Evolutionary conservation across 345 rosid genomes (phyloP).

Genomic region (Punica granatum): DNA sequence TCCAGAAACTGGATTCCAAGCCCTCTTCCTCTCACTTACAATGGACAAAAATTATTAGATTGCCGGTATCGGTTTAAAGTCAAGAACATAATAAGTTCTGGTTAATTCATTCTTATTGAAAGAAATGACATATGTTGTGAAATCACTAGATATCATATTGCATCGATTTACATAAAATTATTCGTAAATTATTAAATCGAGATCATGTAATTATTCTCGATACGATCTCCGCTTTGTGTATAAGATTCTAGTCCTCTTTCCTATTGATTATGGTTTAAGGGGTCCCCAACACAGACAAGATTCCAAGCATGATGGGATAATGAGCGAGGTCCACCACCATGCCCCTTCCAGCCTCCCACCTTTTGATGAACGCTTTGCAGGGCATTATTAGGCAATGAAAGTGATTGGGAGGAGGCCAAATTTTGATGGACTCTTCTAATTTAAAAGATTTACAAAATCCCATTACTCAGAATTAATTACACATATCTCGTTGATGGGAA

Average conservation of each 20-base stretch:
- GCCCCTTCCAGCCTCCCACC: no score
- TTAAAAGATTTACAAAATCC: not conserved
- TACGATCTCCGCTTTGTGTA: no score
- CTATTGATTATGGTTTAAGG: not conserved
- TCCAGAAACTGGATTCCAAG: not conserved
- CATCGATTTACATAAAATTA: no score
- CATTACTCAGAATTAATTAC: not conserved
- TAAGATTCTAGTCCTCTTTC: not conserved
- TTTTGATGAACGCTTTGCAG: not conserved
- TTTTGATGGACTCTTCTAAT: not conserved
- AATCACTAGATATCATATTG: no score
- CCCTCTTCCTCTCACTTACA: not conserved
- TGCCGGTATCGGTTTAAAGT: no score
- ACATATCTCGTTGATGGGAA: no score
- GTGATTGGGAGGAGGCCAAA: not conserved
- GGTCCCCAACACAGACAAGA: conserved; percentile 7
- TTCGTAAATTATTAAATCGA: no score
- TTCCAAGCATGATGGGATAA: conserved; percentile 7
- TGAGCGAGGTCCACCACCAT: conserved; percentile 4
- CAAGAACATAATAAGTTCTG: no score
- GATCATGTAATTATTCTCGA: no score
- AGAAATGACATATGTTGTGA: no score
- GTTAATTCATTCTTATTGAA: no score
- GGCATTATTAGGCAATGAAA: not conserved
- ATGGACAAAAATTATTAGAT: no score